Base-by-base conservation (phyloP, 2,329 filamentous ascomycete genomes). In the Alternaria conjuncta region DNA sequence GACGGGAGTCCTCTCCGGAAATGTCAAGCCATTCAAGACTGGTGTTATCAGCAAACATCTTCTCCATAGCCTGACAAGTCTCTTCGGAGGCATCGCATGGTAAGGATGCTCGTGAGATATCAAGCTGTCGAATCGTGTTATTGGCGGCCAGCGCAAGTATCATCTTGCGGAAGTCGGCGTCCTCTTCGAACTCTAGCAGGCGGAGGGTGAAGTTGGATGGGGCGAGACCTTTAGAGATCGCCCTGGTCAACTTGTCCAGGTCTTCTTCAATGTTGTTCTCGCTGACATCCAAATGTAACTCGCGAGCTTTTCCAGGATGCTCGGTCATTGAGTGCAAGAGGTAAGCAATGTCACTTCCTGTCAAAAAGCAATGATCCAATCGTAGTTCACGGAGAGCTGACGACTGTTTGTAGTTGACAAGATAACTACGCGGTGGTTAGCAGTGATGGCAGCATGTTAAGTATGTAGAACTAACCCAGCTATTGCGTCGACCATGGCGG, bases 21-120 rank as follows among this genome's bases (percentile, higher is more conserved):
- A 92, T 89, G 74, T 92, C 88, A 12, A 92, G 80, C 74, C 89
- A 88, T 68, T 89, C 84, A 3, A 92, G 80, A 1, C 87, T 88
- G n/a, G 83, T 83, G 64, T 92, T 92, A 56, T 90, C 85, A 32
- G 88, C 86, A 69, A 92, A 90, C 79, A 92, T 86, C 54, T 83
- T 77, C 65, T 88, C 86, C 59, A 92, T 77, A 13, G 87, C 85
- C 63, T 86, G 85, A 71, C 89, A 91, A 0, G 90, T 92, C 61
- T 90, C 88, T 10, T 87, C 85, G 9, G 87, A 86, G 4, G 90
- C 90, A 73, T 92, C 90, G 57, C 88, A 89, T 13, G 90, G 90
- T 21, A 92, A 81, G 0, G 89, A 91, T 2, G 88, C 88, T 67
- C 90, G 89, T 2, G 90, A 92, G 25, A 92, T 88, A 75, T 92